Base-by-base conservation (phyloP, 192 early-diverging fungal genomes). In the Coemansia sp. region DNA sequence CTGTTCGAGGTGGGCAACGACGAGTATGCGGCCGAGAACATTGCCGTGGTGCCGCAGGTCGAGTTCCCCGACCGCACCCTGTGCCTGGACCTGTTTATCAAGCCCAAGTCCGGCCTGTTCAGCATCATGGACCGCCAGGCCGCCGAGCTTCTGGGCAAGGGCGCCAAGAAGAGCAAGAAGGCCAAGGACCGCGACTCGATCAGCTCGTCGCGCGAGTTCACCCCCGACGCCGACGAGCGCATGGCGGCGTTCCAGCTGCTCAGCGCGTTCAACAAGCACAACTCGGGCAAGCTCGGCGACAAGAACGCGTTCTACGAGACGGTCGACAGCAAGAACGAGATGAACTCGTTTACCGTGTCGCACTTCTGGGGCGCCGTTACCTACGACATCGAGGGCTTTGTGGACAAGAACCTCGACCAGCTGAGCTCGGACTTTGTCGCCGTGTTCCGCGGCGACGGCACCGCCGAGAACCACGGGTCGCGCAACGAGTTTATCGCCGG, bases 341-440 rank as follows among this genome's bases (percentile, higher is more conserved):
- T 71, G 55, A 71, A 68, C 58, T 57, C 64, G 12, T 96, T 96
- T 66, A 80, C 83, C n/a, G 80, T 94, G 53, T 78, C 84, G 50
- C 93, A 96, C 65, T 93, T 85, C 50, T 67, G 79, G 72, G 75
- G 82, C 36, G 83, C 86, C 52, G 64, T 95, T 17, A 84, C 84
- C 28, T 97, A 97, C 64, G 83, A 90, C 12, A 79, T 88, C n/a
- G 83, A 84, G 45, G 79, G 80, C 45, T 93, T 97, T 64, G 59
- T 89, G 39, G 91, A 91, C 35, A 87, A 87, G 67, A 95, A 95
- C 67, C 65, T 66, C 31, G 83, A 58, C 80, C 85, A 62, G 83
- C 86, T 64, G 58, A 86, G 73, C 47, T 78, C 88, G 5, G 94
- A 98, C 68, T 94, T 95, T 74, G 84, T 98, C 14, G 83, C 85